Conservation (phyloP, 2,329 filamentous ascomycete species). For the Penicillium sp. region DNA sequence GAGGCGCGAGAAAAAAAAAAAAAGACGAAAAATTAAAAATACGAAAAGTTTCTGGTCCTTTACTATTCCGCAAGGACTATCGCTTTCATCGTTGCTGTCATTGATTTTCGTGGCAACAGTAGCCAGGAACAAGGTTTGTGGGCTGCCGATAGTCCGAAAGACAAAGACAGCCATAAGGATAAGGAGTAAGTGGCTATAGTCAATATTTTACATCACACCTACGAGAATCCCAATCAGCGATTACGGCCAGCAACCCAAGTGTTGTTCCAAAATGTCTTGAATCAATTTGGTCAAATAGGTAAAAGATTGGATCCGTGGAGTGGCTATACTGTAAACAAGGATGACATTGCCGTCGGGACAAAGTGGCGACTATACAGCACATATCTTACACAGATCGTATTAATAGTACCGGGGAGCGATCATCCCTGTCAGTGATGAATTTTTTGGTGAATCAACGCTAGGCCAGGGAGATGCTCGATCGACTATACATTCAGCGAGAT, state of each 20-base stretch:
- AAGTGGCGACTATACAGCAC: neutral
- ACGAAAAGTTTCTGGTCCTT: conserved; percentile 15
- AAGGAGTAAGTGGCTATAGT: no score
- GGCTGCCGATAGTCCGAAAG: neutral
- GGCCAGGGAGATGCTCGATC: conserved; percentile 16
- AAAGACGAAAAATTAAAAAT: no score
- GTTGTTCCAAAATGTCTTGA: no score
- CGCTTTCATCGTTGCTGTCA: neutral
- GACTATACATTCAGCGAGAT: conserved; percentile 9
- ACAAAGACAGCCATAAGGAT: neutral
- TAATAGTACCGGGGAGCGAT: conserved; percentile 6
- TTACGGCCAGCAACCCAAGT: no score
- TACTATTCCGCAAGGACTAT: conserved; percentile 19
- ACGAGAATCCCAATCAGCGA: no score
- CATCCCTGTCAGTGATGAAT: conserved; percentile 27
- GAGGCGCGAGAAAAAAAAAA: conserved; percentile 15
- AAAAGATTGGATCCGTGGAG: no score
- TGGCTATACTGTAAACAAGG: conserved; percentile 2
- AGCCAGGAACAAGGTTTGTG: neutral
- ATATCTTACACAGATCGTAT: conserved; percentile 8
- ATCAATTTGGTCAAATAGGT: no score
- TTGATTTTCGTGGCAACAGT: conserved; percentile 5
- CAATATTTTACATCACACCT: no score
- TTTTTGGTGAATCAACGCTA: conserved; percentile 19
- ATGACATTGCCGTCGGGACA: neutral